Percentiles rank a stretch among this genome's conserved stretches.
Conservation (phyloP, 768 basidiomycete genomes). For the Boletus fagicola region DNA sequence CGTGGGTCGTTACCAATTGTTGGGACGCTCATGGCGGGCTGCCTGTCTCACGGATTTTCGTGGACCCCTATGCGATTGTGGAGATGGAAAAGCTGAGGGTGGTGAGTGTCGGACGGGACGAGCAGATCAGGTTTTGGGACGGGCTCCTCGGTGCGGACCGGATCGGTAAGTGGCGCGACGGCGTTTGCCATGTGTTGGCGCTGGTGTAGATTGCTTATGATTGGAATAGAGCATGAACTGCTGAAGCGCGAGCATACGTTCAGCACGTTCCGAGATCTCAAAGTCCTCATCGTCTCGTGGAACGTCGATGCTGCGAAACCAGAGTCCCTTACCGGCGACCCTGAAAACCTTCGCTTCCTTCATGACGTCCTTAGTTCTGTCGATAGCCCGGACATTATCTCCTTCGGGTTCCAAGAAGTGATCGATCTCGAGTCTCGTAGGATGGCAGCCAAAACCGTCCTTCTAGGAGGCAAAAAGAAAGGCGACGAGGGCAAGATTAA, state of each 20-base stretch:
- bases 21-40: constrained; percentile 79
- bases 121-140: constrained; percentile 80
- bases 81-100: constrained; percentile 67
- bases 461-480: constrained; percentile 72
- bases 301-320: constrained; percentile 90
- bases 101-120: constrained; percentile 73
- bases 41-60: constrained; percentile 61
- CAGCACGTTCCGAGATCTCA: constrained; percentile 76
- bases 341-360: constrained; percentile 79
- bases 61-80: constrained; percentile 76
- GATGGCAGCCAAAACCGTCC: constrained; percentile 88
- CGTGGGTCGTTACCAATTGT: constrained; percentile 84
- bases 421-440: constrained; percentile 93
- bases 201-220: background rate
- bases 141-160: constrained; percentile 81
- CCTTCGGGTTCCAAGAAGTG: constrained; percentile 94
- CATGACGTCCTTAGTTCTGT: constrained; percentile 70
- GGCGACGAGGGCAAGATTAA: constrained; percentile 50
- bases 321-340: constrained; percentile 60
- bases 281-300: constrained; percentile 83
- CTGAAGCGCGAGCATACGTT: constrained; percentile 72
- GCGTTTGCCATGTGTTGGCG: background rate
- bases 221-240: constrained; percentile 64
- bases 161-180: constrained; percentile 61
- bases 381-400: constrained; percentile 81